These are phyloP conservation scores for Spathaspora sp. DNA, from an alignment of 1,139 yeast species.

Conservation along the genomic window DNA sequence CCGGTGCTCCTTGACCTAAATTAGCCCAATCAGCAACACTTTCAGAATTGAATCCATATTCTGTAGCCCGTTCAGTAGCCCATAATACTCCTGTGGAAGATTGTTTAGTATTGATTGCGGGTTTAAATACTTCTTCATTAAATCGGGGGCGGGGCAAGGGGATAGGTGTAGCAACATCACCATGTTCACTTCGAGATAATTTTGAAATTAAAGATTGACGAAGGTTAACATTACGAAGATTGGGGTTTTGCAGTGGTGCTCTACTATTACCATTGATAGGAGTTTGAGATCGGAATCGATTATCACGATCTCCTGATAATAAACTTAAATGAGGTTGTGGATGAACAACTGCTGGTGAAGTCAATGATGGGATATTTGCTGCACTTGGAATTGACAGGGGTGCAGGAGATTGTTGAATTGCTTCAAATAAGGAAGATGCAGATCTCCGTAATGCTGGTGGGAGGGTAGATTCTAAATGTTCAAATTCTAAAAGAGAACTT, in stretches of 20 bases:
- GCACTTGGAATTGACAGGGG: background rate
- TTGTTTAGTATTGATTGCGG: slow-evolving; percentile 62
- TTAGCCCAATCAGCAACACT: slow-evolving; percentile 60
- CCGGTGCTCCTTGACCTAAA: slow-evolving; percentile 72
- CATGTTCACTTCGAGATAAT: slow-evolving; percentile 34
- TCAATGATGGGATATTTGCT: slow-evolving; percentile 1
- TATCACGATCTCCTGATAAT: slow-evolving; percentile 13
- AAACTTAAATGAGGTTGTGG: slow-evolving; percentile 12
- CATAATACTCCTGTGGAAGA: slow-evolving; percentile 70
- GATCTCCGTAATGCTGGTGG: slow-evolving; percentile 45
- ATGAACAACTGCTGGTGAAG: background rate
- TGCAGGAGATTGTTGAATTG: slow-evolving; percentile 19
- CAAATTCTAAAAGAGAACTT: slow-evolving; percentile 31
- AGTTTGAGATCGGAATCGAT: slow-evolving; percentile 14
- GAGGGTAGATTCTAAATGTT: slow-evolving; percentile 44
- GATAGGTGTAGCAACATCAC: slow-evolving; percentile 47
- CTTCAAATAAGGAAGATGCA: slow-evolving; percentile 41
- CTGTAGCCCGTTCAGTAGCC: slow-evolving; percentile 67
- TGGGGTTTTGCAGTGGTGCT: slow-evolving; percentile 16
- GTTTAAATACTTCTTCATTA: slow-evolving; percentile 49
- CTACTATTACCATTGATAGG: slow-evolving; percentile 7
- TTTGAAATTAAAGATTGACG: slow-evolving; percentile 27
- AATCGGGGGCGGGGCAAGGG: slow-evolving; percentile 52
- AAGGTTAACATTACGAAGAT: slow-evolving; percentile 11
- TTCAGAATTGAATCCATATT: slow-evolving; percentile 53